phyloP scores from a whole-genome alignment of 495 filamentous ascomycete species.

The Aspergillus nanangensis region DNA sequence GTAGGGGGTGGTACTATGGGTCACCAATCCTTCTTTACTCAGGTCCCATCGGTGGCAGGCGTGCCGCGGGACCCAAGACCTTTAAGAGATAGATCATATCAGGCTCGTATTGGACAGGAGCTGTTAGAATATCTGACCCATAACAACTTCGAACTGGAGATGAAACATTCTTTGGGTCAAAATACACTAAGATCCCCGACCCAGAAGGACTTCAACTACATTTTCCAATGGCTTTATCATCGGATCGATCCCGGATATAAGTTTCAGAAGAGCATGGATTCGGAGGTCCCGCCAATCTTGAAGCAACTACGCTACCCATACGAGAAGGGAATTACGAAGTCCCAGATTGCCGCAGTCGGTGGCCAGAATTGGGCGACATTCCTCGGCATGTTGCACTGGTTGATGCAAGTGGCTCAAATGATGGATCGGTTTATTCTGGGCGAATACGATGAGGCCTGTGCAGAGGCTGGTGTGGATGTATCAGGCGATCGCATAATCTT shows the following conservation, averaged over 20 bases:
- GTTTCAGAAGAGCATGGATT: slow-evolving; percentile 88
- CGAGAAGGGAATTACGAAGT: slow-evolving; percentile 90
- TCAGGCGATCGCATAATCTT: slow-evolving; percentile 88
- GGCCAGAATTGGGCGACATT: slow-evolving; percentile 95
- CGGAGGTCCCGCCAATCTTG: slow-evolving; percentile 84
- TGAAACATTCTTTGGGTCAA: slow-evolving; percentile 83
- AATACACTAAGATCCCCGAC: slow-evolving; percentile 91
- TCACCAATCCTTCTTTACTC: slow-evolving; percentile 89
- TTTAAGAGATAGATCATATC: slow-evolving; percentile 73
- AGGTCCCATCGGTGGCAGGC: slow-evolving; percentile 70
- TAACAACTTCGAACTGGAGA: slow-evolving; percentile 94
- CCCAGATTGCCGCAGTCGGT: slow-evolving; percentile 87
- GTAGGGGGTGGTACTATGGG: slow-evolving; percentile 53
- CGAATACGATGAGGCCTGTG: slow-evolving; percentile 84
- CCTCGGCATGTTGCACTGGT: slow-evolving; percentile 92
- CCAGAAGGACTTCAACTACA: slow-evolving; percentile 93
- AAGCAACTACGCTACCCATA: slow-evolving; percentile 94
- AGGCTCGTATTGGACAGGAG: slow-evolving; percentile 79
- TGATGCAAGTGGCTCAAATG: slow-evolving; percentile 95
- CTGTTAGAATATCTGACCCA: slow-evolving; percentile 85
- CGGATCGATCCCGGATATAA: slow-evolving; percentile 89
- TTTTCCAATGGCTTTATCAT: slow-evolving; percentile 97
- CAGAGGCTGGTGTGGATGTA: slow-evolving; percentile 82
- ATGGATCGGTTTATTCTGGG: slow-evolving; percentile 71
- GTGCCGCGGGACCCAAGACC: slow-evolving; percentile 86